Conservation (phyloP, 192 early-diverging fungal species). For the Paraglomus brasilianum region DNA sequence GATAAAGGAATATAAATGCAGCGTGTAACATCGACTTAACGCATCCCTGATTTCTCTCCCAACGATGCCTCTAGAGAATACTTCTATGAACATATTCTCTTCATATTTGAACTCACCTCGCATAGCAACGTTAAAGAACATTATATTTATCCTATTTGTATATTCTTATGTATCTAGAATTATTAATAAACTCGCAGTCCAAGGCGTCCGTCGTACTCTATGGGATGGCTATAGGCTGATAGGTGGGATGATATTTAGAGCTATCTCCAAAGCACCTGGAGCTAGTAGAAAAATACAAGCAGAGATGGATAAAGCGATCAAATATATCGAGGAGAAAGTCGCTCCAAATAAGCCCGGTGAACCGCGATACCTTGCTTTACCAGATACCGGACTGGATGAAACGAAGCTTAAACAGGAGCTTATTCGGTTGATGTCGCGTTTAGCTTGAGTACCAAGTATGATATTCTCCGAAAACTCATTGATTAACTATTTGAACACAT, state of each 20-base stretch:
- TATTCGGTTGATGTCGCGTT: constrained; percentile 43
- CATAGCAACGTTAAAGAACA: constrained; percentile 54
- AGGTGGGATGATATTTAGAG: constrained; percentile 11
- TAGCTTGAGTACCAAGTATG: constrained; percentile 5
- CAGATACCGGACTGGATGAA: constrained; percentile 61
- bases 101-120: constrained; percentile 47
- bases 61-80: too few species aligned
- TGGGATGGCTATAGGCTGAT: constrained; percentile 35
- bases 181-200: constrained; percentile 50
- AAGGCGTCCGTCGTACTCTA: constrained; percentile 54
- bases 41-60: too few species aligned
- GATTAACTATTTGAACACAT: constrained; percentile 36
- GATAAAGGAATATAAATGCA: too few species aligned
- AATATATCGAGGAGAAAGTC: constrained; percentile 80
- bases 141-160: constrained; percentile 59
- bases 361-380: constrained; percentile 64
- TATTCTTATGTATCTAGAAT: constrained; percentile 46
- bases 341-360: constrained; percentile 59
- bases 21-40: too few species aligned
- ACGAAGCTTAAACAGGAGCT: constrained; percentile 63
- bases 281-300: constrained; percentile 66
- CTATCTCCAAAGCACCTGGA: constrained; percentile 39
- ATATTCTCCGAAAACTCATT: neutral
- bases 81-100: too few species aligned
- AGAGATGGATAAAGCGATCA: constrained; percentile 76